Evolutionary conservation across 495 filamentous ascomycete species (phyloP).

Genomic region (Daldinia vernicosa): DNA sequence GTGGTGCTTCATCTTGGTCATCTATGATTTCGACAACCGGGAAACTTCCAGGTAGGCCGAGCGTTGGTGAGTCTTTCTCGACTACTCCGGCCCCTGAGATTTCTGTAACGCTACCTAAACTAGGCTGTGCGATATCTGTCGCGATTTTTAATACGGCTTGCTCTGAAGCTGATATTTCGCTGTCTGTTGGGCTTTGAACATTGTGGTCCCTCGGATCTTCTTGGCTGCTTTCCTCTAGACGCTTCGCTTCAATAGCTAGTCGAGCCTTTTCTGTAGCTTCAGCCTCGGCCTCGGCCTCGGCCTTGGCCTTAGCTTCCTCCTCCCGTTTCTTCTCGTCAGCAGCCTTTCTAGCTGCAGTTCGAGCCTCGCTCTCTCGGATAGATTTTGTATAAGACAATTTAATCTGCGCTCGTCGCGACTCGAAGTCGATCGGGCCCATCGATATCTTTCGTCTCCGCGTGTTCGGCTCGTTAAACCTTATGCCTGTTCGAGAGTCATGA

Average conservation of each 20-base stretch:
- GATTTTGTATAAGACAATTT: constrained; percentile 82
- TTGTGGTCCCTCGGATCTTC: constrained; percentile 20
- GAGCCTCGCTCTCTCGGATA: constrained; percentile 72
- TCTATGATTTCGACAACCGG: constrained; percentile 39
- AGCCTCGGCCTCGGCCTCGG: constrained; percentile 43
- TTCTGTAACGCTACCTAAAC: constrained; percentile 16
- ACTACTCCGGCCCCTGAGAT: constrained; percentile 7
- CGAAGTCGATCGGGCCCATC: constrained; percentile 79
- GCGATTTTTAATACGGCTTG: constrained; percentile 43
- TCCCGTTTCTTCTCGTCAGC: constrained; percentile 55
- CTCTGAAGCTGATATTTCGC: constrained; percentile 29
- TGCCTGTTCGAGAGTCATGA: constrained; percentile 49
- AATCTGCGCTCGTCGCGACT: constrained; percentile 76
- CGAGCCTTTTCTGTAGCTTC: constrained; percentile 9
- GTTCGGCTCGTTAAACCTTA: constrained; percentile 48
- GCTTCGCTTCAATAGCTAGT: constrained; percentile 12
- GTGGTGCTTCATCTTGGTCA: constrained; percentile 56
- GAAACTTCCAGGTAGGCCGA: constrained; percentile 72
- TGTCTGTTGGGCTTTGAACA: constrained; percentile 19
- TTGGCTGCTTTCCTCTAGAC: constrained; percentile 17
- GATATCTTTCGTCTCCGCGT: constrained; percentile 57
- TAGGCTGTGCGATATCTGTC: constrained; percentile 39
- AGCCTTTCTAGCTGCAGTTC: constrained; percentile 56
- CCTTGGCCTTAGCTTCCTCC: constrained; percentile 52
- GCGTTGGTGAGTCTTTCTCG: constrained; percentile 69